These are phyloP conservation scores for Collybia nuda DNA, from an alignment of 768 basidiomycete genomes.

Conservation along the genomic window DNA sequence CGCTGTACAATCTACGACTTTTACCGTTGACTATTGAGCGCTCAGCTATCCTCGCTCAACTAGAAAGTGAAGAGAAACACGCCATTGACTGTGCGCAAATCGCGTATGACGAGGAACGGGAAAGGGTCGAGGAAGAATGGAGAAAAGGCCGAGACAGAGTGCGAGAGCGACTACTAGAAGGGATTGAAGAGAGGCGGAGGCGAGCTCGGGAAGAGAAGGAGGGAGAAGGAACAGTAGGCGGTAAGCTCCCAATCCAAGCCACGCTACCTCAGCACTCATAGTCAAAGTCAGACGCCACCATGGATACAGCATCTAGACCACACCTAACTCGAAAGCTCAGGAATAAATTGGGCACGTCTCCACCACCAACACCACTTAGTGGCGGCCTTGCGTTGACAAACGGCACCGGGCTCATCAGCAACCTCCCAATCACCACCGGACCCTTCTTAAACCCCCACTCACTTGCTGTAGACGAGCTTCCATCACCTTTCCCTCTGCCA, in stretches of 20 bases:
- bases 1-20: constrained; percentile 68
- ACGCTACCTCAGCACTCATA: constrained; percentile 5
- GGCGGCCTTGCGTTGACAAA: constrained; percentile 34
- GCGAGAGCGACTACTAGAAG: constrained; percentile 75
- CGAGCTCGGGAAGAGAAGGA: constrained; percentile 87
- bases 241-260: constrained; percentile 29
- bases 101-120: constrained; percentile 77
- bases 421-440: constrained; percentile 64
- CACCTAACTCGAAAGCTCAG: constrained; percentile 84
- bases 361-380: constrained; percentile 71
- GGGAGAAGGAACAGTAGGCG: constrained; percentile 77
- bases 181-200: constrained; percentile 79
- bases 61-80: constrained; percentile 67
- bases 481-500: constrained; percentile 80
- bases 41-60: constrained; percentile 67
- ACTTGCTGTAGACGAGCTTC: constrained; percentile 81
- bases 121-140: constrained; percentile 83
- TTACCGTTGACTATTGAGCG: constrained; percentile 77
- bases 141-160: constrained; percentile 72
- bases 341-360: constrained; percentile 77
- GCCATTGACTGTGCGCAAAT: constrained; percentile 64
- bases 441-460: constrained; percentile 82
- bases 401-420: constrained; percentile 34
- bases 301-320: constrained; percentile 75
- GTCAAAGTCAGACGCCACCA: constrained; percentile 52